Evolutionary conservation across 345 rosid genomes (phyloP).

Genomic region (Noccaea caerulescens): DNA sequence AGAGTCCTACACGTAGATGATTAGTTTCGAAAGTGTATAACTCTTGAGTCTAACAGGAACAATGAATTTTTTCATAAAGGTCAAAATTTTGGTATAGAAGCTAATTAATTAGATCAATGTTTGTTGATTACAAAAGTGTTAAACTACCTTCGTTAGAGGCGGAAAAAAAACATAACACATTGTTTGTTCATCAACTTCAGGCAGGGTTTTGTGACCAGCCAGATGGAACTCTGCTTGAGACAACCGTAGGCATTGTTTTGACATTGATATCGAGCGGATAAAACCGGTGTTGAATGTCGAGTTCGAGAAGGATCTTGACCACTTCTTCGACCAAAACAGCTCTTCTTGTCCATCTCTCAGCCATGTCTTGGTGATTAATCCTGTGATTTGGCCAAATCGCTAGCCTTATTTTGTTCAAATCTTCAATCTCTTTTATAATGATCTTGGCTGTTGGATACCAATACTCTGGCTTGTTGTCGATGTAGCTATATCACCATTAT

Average conservation of each 20-base stretch:
- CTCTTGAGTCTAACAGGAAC: not conserved
- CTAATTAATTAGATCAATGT: slow-evolving; percentile 33
- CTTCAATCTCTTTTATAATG: slow-evolving; percentile 58
- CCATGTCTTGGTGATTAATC: slow-evolving; percentile 71
- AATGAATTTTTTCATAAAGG: not conserved
- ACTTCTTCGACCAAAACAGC: slow-evolving; percentile 66
- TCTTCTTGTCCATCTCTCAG: slow-evolving; percentile 65
- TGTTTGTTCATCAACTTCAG: slow-evolving; percentile 22
- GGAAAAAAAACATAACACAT: slow-evolving; percentile 7
- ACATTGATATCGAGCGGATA: slow-evolving; percentile 72
- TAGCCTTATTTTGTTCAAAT: slow-evolving; percentile 52
- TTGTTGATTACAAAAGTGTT: slow-evolving; percentile 38
- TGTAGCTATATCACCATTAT: slow-evolving; percentile 49
- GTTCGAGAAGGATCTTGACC: slow-evolving; percentile 65
- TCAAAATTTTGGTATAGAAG: slow-evolving; percentile 21
- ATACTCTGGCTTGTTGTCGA: slow-evolving; percentile 71
- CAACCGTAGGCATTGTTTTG: slow-evolving; percentile 50
- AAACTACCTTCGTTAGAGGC: slow-evolving; percentile 16
- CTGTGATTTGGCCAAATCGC: slow-evolving; percentile 73
- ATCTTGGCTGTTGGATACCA: slow-evolving; percentile 68
- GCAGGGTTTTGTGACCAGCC: slow-evolving; percentile 45
- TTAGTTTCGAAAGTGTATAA: not conserved
- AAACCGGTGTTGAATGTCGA: slow-evolving; percentile 72
- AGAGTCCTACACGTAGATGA: not conserved
- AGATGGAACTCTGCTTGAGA: slow-evolving; percentile 53